phyloP scores from a whole-genome alignment of 1,284 basidiomycete species.

The Hemileia vastatrix region DNA sequence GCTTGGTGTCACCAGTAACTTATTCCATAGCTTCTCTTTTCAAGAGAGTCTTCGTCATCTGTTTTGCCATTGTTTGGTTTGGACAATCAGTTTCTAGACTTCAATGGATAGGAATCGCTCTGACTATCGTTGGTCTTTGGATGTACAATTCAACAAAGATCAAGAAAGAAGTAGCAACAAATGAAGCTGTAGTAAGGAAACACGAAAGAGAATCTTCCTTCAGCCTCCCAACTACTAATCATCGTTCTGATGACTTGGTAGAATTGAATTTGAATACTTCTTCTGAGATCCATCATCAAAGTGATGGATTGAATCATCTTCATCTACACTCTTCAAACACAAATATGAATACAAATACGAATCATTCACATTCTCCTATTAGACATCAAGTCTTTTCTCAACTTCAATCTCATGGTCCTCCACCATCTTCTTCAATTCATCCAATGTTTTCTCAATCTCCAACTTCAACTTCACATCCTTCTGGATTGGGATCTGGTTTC shows the following conservation, averaged over 20 bases:
- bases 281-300: too few relatives aligned
- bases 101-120: conserved; percentile 38
- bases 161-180: conserved; percentile 1
- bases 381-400: too few relatives aligned
- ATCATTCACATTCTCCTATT: too few relatives aligned
- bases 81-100: conserved; percentile 32
- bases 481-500: neutral
- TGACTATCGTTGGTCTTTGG: conserved; percentile 40
- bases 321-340: too few relatives aligned
- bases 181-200: neutral
- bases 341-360: too few relatives aligned
- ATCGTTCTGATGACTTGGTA: too few relatives aligned
- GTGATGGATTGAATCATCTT: too few relatives aligned
- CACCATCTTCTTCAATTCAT: neutral
- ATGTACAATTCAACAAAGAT: conserved; percentile 39
- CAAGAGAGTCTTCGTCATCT: conserved; percentile 42
- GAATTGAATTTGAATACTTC: too few relatives aligned
- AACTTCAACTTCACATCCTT: neutral
- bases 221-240: too few relatives aligned
- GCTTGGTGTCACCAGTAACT: conserved; percentile 41
- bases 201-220: neutral
- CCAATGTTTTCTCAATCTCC: neutral
- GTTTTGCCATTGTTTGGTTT: conserved; percentile 42
- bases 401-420: neutral
- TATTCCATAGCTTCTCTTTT: conserved; percentile 41